These are phyloP conservation scores for Imleria badia DNA, from an alignment of 768 basidiomycete species.

Conservation along the genomic window DNA sequence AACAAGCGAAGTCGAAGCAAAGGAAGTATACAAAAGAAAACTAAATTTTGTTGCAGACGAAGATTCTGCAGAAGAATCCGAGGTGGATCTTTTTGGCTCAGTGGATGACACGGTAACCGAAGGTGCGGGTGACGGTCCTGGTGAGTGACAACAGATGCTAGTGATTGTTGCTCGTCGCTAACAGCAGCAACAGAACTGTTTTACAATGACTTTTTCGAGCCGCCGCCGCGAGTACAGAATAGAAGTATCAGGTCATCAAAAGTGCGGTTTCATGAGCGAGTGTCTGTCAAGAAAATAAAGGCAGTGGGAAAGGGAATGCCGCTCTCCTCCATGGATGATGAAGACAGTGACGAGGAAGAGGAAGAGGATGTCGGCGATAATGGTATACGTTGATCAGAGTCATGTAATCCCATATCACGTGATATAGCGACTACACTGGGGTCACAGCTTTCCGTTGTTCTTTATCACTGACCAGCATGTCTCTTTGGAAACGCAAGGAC, in stretches of 20 bases:
- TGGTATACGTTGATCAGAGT: conserved; percentile 20
- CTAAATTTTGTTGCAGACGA: conserved; percentile 54
- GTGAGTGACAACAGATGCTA: conserved; percentile 32
- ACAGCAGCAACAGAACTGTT: conserved; percentile 47
- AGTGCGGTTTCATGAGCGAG: conserved; percentile 81
- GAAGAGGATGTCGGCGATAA: conserved; percentile 34
- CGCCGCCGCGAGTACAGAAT: conserved; percentile 39
- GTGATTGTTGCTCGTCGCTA: background rate
- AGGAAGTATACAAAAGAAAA: conserved; percentile 56
- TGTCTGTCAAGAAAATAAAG: conserved; percentile 79
- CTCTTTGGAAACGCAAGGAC: conserved; percentile 63
- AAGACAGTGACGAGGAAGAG: conserved; percentile 38
- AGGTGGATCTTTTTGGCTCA: conserved; percentile 67
- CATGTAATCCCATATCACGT: conserved; percentile 8
- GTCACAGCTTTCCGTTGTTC: conserved; percentile 5
- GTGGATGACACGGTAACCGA: conserved; percentile 47
- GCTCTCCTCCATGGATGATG: conserved; percentile 39
- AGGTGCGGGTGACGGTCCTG: conserved; percentile 41
- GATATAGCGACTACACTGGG: background rate
- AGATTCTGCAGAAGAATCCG: conserved; percentile 49
- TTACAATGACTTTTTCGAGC: conserved; percentile 82
- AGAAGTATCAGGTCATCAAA: conserved; percentile 32
- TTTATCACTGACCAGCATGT: conserved; percentile 13
- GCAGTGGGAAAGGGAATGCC: conserved; percentile 66
- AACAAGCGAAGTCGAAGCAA: conserved; percentile 75